Conservation (phyloP, 192 early-diverging fungal genomes). For the Podila epicladia region DNA sequence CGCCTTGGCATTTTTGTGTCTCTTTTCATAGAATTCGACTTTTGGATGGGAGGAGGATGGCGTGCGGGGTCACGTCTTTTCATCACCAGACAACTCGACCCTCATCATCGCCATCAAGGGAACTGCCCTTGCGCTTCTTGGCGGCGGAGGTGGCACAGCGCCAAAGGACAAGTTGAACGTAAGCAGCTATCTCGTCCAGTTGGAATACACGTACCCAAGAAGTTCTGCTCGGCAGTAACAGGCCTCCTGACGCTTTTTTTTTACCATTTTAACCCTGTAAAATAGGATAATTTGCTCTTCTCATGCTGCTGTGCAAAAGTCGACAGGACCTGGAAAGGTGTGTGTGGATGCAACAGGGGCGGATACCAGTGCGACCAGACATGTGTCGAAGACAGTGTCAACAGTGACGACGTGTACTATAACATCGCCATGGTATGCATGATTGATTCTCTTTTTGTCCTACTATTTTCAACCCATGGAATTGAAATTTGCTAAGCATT, state of each 20-base stretch:
- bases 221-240: too few relatives aligned
- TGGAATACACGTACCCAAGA: too few relatives aligned
- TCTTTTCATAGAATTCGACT: conserved; percentile 59
- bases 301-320: conserved; percentile 98
- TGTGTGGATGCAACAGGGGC: conserved; percentile 85
- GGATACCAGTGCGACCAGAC: conserved; percentile 66
- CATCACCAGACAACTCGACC: conserved; percentile 67
- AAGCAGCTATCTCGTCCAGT: conserved; percentile 6
- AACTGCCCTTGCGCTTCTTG: conserved; percentile 72
- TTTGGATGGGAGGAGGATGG: conserved; percentile 83
- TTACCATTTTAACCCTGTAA: background rate
- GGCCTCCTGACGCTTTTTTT: background rate
- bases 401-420: conserved; percentile 68
- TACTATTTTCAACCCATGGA: background rate
- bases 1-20: background rate
- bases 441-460: too few relatives aligned
- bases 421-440: conserved; percentile 55
- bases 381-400: conserved; percentile 68
- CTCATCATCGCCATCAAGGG: conserved; percentile 92
- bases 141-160: conserved; percentile 73
- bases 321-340: conserved; percentile 81
- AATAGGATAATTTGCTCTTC: conserved; percentile 91
- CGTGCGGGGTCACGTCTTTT: conserved; percentile 90
- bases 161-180: conserved; percentile 79
- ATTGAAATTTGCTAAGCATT: conserved; percentile 41